Base-by-base conservation (phyloP, 345 rosid species). In the Theobroma cacao region DNA sequence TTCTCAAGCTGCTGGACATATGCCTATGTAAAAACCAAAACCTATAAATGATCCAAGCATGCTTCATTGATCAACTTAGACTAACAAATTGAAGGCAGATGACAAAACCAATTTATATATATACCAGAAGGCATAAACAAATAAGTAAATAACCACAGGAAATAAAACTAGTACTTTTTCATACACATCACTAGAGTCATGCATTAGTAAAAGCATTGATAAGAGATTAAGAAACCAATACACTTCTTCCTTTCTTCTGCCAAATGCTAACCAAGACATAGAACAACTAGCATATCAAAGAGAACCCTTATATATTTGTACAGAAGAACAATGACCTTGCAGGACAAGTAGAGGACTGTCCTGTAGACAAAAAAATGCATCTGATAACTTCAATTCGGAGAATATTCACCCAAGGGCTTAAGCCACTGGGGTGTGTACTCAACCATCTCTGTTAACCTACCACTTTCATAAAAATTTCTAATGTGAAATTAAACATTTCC, bases 1-100 rank as follows among this genome's bases (percentile, higher is more conserved):
- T 59, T 88, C 89, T 93, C 98, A 12, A 95, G 94, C 81, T 92
- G 99, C 88, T 92, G 98, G 77, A 93, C 97, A 83, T 93, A 95
- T 74, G 96, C 99, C 98, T 95, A 83, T 63, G 74, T 86, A 90
- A 88, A 87, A 48, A 82, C 75, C 84, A 80, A 85, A 85, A 84
- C 85, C 86, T 75, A 88, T 84, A 72, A 89, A 79, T 81, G 70
- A 84, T 80, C 81, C 82, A 83, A 76, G 75, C 79, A 78, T 84
- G 80, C 77, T 74, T 75, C 56, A 70, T 72, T 80, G 58, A 78
- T 60, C 36, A 80, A 78, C 56, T 28, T 58, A 75, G 76, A 60
- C 59, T 30, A 61, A 24, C 13, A 58, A 24, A 77, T 26, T 63
- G 11, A 52, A 65, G 55, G 58, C 18, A 28, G 50, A 53, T 62